Evolutionary conservation across 768 basidiomycete species (phyloP).

Genomic region (Lentinula edodes): DNA sequence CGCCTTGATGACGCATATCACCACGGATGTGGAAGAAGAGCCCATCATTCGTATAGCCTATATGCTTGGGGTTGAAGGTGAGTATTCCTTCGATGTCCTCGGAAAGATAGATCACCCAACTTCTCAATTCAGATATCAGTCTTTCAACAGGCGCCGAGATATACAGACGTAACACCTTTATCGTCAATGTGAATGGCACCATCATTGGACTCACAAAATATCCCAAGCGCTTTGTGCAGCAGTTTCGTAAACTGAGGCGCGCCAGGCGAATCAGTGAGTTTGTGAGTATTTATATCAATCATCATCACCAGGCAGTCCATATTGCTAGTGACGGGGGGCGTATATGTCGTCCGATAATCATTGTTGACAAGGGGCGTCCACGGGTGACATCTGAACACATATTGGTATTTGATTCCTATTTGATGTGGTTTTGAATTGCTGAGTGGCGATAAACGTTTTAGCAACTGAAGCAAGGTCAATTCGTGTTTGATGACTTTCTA

Average conservation of each 20-base stretch:
- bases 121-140: slow-evolving; percentile 64
- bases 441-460: slow-evolving; percentile 19
- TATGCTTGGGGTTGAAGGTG: slow-evolving; percentile 97
- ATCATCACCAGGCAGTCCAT: slow-evolving; percentile 91
- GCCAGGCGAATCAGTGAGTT: slow-evolving; percentile 94
- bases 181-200: slow-evolving; percentile 95
- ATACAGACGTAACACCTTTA: slow-evolving; percentile 86
- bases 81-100: slow-evolving; percentile 14
- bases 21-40: slow-evolving; percentile 95
- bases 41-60: slow-evolving; percentile 86
- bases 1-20: slow-evolving; percentile 99
- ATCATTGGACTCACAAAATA: slow-evolving; percentile 90
- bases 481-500: slow-evolving; percentile 93
- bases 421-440: neutral
- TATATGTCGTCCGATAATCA: slow-evolving; percentile 96
- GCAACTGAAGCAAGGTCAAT: slow-evolving; percentile 73
- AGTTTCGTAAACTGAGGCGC: slow-evolving; percentile 89
- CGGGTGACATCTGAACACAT: slow-evolving; percentile 81
- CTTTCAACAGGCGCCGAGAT: slow-evolving; percentile 93
- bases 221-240: slow-evolving; percentile 78
- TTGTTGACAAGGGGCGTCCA: slow-evolving; percentile 78
- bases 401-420: slow-evolving; percentile 38
- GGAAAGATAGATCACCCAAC: slow-evolving; percentile 7
- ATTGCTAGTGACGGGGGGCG: slow-evolving; percentile 97
- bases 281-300: slow-evolving; percentile 92